Evolutionary conservation across 805 yeast species (phyloP), one percentile per base, ranked within the genome.

Genomic region (Wickerhamiella occidentalis): DNA sequence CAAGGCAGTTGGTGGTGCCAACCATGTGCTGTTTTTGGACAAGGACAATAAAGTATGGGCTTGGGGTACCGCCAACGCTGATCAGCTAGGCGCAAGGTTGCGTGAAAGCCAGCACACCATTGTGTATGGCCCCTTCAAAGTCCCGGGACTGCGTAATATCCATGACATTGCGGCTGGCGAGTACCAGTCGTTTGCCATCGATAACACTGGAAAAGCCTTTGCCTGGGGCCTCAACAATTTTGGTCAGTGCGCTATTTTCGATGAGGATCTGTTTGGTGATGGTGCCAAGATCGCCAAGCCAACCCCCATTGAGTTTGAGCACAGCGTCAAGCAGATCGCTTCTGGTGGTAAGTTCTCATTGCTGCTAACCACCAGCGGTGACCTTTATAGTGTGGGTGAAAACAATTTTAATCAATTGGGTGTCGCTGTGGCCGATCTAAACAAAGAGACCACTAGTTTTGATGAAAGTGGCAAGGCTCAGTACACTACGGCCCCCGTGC

Each of bases 191-290:
- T 92, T 92, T 71, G 99, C 98, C 4, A 75, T 92, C 54, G 82
- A 83, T 52, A 69, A 72, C 12, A 76, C 78, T 33, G 85, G 82
- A 38, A 73, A 73, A 30, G 86, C 92, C 1, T 74, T 75, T 54
- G 74, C 92, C 8, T 92, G 98, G 98, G 99, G 99, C 6, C 73
- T 92, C 60, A 92, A 92, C 64, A 96, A 92, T 66, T 92, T 78
- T 62, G 97, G 97, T 19, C 99, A 92, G 68, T 86, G 96, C 71
- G 97, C 95, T 51, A 71, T 80, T 21, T 72, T 84, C 13, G 80
- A 81, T 30, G 78, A 77, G 46, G 48, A 45, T 25, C 17, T 45
- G 43, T 36, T 45, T 37, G 48, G 48, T 15, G 65, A 65, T 13
- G 96, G 94, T 19, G 83, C 92, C 1, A 73, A 85, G 50, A 78